Percentiles rank a stretch among this genome's conserved stretches.
Conservation (phyloP, 306 rosid genomes). For the Cajanus cajan region DNA sequence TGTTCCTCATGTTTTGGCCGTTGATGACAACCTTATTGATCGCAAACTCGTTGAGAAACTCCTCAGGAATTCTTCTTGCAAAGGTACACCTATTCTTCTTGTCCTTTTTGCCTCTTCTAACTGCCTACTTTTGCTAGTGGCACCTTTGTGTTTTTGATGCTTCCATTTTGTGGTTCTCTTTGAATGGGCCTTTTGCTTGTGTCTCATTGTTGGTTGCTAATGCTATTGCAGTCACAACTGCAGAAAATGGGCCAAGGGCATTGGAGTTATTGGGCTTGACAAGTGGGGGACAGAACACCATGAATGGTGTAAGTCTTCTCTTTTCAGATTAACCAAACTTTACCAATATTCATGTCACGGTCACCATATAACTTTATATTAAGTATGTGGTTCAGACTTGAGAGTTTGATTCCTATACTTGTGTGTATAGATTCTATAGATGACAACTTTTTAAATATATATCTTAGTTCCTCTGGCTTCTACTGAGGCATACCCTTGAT, state of each 20-base stretch:
- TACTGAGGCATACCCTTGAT: background rate
- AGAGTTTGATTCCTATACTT: background rate
- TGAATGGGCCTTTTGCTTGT: conserved; percentile 26
- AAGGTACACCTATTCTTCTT: conserved; percentile 44
- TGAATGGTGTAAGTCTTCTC: conserved; percentile 45
- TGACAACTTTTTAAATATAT: background rate
- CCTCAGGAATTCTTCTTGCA: conserved; percentile 79
- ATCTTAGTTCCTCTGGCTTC: background rate
- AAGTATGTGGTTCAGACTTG: background rate
- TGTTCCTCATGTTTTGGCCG: conserved; percentile 89
- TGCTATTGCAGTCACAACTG: conserved; percentile 72
- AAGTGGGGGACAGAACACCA: conserved; percentile 46
- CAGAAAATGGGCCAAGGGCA: conserved; percentile 84
- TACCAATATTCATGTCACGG: background rate
- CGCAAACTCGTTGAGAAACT: conserved; percentile 83
- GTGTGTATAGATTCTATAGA: background rate
- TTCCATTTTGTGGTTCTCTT: background rate
- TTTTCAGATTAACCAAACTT: background rate
- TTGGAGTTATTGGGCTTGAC: conserved; percentile 76
- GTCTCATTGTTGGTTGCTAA: background rate
- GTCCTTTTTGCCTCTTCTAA: background rate
- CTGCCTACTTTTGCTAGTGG: background rate
- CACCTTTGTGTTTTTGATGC: background rate
- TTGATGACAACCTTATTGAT: conserved; percentile 79
- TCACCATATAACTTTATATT: background rate